Conservation (phyloP, 805 yeast species). For the Suhomyces prunicola region DNA sequence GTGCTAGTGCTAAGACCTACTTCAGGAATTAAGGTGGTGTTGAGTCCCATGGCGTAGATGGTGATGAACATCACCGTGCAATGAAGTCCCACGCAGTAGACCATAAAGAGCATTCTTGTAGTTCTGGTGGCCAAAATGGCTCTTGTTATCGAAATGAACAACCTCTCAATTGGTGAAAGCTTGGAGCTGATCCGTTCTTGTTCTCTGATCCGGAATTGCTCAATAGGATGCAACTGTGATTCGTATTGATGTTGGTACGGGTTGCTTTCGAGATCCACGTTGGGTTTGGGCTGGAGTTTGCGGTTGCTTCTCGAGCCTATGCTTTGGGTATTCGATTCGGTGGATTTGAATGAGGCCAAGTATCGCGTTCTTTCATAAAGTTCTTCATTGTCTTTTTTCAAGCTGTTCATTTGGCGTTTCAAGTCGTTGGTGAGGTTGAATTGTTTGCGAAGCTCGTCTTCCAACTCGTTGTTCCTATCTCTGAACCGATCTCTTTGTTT, state of each 20-base stretch:
- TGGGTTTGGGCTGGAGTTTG: conserved; percentile 29
- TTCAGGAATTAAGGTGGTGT: conserved; percentile 45
- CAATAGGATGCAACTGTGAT: conserved; percentile 77
- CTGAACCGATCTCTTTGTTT: conserved; percentile 95
- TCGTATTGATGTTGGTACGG: conserved; percentile 65
- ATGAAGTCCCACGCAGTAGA: conserved; percentile 75
- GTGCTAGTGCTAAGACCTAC: conserved; percentile 40
- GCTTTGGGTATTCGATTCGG: conserved; percentile 10
- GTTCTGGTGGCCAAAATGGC: conserved; percentile 71
- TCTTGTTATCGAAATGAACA: conserved; percentile 70
- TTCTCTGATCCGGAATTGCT: conserved; percentile 74
- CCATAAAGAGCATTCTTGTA: conserved; percentile 68
- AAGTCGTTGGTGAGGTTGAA: conserved; percentile 53
- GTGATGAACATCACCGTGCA: conserved; percentile 64
- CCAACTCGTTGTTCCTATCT: conserved; percentile 76
- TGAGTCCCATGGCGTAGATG: conserved; percentile 50
- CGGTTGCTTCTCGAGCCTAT: conserved; percentile 14
- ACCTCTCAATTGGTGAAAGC: conserved; percentile 73
- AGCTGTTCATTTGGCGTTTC: conserved; percentile 56
- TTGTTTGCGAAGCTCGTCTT: conserved; percentile 69
- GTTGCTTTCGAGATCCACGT: conserved; percentile 47
- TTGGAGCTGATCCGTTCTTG: conserved; percentile 69
- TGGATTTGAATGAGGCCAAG: conserved; percentile 48
- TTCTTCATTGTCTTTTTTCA: conserved; percentile 73
- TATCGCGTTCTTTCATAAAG: conserved; percentile 76